phyloP scores from a whole-genome alignment of 495 filamentous ascomycete genomes.

The Tuber melanosporum region DNA sequence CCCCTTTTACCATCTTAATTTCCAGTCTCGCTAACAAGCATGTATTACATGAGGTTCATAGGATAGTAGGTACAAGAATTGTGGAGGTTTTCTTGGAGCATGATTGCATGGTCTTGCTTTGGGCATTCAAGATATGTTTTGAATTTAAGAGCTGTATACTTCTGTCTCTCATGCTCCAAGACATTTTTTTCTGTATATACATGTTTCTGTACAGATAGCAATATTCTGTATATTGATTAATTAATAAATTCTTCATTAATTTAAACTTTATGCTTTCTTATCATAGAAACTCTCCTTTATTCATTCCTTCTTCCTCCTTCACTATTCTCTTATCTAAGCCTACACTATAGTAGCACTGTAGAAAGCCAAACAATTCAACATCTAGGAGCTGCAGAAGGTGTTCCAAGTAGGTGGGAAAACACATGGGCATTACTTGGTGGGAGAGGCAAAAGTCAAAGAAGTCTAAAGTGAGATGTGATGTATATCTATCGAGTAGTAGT shows the following conservation, averaged over 20 bases:
- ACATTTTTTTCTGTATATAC: constrained; percentile 8
- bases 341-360: constrained; percentile 13
- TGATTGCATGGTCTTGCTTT: not conserved
- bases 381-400: constrained; percentile 26
- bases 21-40: not conserved
- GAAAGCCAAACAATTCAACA: constrained; percentile 19
- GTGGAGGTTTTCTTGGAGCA: not conserved
- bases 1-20: not conserved
- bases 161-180: constrained; percentile 7
- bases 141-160: constrained; percentile 12
- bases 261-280: not conserved
- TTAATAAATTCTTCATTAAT: not conserved
- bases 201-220: constrained; percentile 5
- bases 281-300: constrained; percentile 9
- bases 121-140: not conserved
- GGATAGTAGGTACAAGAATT: not conserved
- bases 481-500: constrained; percentile 29
- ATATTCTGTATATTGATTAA: constrained; percentile 4
- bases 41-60: not conserved
- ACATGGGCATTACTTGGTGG: constrained; percentile 16
- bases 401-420: constrained; percentile 17
- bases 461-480: constrained; percentile 13
- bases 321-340: constrained; percentile 15
- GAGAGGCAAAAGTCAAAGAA: no score
- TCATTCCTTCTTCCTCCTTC: constrained; percentile 11